Base-by-base conservation (phyloP, 768 basidiomycete genomes). In the Pulveroboletus sp. region DNA sequence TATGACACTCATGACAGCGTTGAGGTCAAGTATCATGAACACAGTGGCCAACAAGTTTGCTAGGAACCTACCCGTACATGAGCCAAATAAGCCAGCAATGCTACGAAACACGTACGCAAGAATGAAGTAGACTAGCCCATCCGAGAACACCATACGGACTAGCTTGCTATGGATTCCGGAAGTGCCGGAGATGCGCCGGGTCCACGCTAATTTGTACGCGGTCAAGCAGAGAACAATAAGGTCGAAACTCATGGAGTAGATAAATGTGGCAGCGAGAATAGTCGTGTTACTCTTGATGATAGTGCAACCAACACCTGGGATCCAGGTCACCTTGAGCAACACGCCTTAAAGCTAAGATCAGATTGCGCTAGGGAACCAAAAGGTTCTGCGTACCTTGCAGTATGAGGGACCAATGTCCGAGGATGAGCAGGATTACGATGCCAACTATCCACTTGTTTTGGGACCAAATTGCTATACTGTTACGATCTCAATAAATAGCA, bases 171-270 rank as follows among this genome's bases (percentile, higher is more conserved):
- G 61, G 17, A 36, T 57, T 63, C 69, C 52, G 64, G 37, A 40
- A 24, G 34, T 25, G 6, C 60, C 55, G 36, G 55, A 47, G 23
- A 51, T 13, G 12, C 50, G 55, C 31, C 45, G 52, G 10, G 50
- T 50, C 66, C 64, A 65, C 14, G 64, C 65, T 20, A 88, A 75
- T 60, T 84, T 87, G 65, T 77, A 80, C 12, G 75, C 77, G 32
- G 78, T 85, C 54, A 88, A 65, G 21, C 70, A 50, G 38, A 87
- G 72, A 33, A 87, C 82, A 24, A 76, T 49, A 19, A 85, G 68
- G 61, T 88, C 87, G 60, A 88, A 86, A 59, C 73, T 71, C 87
- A 88, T 89, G 25, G 85, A 81, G 56, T 88, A 88, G 27, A 87
- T 82, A 64, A 87, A 88, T 4, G 82, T 82, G 3, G 82, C 80